Conservation (phyloP, 768 basidiomycete genomes). For the Rhodotorula paludigena region DNA sequence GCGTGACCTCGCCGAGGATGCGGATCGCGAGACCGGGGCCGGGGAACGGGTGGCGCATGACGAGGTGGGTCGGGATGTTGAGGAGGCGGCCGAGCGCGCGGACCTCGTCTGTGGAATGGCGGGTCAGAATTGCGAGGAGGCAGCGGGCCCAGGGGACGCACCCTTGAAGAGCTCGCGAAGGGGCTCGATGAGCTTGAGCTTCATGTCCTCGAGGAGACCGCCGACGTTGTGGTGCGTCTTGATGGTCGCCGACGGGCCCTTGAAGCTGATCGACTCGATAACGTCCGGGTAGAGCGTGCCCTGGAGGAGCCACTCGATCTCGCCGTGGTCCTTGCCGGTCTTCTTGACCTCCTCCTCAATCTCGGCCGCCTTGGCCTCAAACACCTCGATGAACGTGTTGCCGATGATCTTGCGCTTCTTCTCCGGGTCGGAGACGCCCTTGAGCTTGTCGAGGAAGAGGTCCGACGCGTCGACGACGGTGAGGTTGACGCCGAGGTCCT, state of each 20-base stretch:
- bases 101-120: slow-evolving; percentile 69
- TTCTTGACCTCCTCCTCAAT: slow-evolving; percentile 51
- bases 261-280: slow-evolving; percentile 98
- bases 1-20: slow-evolving; percentile 90
- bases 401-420: slow-evolving; percentile 97
- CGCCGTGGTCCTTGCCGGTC: slow-evolving; percentile 56
- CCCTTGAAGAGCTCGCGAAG: slow-evolving; percentile 97
- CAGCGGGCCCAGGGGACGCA: slow-evolving; percentile 45
- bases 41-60: slow-evolving; percentile 96
- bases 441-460: slow-evolving; percentile 80
- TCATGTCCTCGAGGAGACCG: slow-evolving; percentile 93
- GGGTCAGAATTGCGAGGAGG: background rate
- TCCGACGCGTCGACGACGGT: slow-evolving; percentile 94
- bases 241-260: slow-evolving; percentile 97
- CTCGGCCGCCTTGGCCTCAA: slow-evolving; percentile 86
- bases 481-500: slow-evolving; percentile 89
- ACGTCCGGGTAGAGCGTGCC: slow-evolving; percentile 98
- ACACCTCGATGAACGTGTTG: slow-evolving; percentile 97
- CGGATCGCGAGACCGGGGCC: slow-evolving; percentile 97
- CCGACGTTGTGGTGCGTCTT: slow-evolving; percentile 99
- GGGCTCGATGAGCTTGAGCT: slow-evolving; percentile 96
- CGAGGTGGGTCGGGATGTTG: slow-evolving; percentile 82
- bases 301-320: slow-evolving; percentile 95
- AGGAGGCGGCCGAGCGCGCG: slow-evolving; percentile 85
- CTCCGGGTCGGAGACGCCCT: slow-evolving; percentile 91